Percentiles rank a stretch among this genome's conserved stretches.
These are phyloP conservation scores for Setaria italica DNA, from an alignment of 202 grass and related monocot species.

Conservation along the genomic window DNA sequence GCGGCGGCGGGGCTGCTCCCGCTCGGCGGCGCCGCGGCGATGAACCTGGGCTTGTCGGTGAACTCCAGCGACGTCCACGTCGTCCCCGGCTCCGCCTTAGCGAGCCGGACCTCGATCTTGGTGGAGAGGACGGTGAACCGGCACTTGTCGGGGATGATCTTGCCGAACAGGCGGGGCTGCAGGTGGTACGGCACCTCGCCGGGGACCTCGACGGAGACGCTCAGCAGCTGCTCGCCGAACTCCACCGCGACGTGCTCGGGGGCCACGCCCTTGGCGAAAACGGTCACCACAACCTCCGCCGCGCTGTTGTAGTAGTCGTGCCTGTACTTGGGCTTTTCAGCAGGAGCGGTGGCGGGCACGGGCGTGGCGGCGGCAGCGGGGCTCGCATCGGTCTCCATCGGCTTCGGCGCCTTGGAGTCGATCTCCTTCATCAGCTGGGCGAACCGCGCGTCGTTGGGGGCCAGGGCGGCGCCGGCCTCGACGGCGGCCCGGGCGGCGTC, in stretches of 20 bases:
- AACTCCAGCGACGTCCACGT: conserved; percentile 41
- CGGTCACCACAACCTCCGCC: conserved; percentile 38
- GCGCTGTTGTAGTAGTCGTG: conserved; percentile 42
- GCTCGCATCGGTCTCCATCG: not conserved
- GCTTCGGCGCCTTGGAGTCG: conserved; percentile 19
- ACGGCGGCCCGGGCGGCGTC: not conserved
- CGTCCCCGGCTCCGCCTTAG: conserved; percentile 24
- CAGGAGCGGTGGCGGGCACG: not conserved
- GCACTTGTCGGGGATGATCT: conserved; percentile 29
- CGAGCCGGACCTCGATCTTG: conserved; percentile 43
- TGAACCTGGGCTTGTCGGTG: not conserved
- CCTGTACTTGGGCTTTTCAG: conserved; percentile 27
- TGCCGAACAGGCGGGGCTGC: conserved; percentile 36
- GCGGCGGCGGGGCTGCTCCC: not conserved
- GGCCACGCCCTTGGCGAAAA: conserved; percentile 37
- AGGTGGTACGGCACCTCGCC: conserved; percentile 39
- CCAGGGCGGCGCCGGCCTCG: conserved; percentile 25
- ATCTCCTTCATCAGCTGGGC: conserved; percentile 8
- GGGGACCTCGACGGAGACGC: conserved; percentile 36
- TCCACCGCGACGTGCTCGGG: conserved; percentile 30
- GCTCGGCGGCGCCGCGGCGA: not conserved
- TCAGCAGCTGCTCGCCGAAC: conserved; percentile 39
- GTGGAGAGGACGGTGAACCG: conserved; percentile 27
- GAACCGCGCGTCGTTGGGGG: conserved; percentile 14
- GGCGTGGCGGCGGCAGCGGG: not conserved